phyloP scores from a whole-genome alignment of 139 green algal species.

The Ostreobium quekettii region DNA sequence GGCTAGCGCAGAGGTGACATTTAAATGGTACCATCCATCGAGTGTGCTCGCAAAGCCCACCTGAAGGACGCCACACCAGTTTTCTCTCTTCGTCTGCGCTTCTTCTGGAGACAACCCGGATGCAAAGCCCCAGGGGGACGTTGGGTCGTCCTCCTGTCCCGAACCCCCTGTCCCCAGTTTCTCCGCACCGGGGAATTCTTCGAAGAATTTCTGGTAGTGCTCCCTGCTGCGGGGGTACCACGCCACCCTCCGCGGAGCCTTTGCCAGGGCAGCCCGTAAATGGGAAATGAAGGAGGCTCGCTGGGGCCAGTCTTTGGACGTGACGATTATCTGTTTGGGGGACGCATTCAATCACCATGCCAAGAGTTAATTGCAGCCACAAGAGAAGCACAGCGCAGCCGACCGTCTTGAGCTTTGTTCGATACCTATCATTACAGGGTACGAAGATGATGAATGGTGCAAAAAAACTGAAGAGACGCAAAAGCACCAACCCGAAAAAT shows the following conservation, averaged over 20 bases:
- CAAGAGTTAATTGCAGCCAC: background rate
- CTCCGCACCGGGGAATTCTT: background rate
- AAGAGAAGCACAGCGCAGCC: too few relatives aligned
- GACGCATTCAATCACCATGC: background rate
- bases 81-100: constrained; percentile 47
- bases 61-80: constrained; percentile 72
- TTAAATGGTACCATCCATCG: background rate
- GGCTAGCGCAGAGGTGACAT: background rate
- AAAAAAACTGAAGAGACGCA: too few relatives aligned
- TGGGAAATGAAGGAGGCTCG: constrained; percentile 49
- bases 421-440: too few relatives aligned
- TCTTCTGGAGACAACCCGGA: constrained; percentile 35
- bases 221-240: constrained; percentile 51
- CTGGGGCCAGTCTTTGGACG: constrained; percentile 51
- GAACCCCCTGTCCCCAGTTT: background rate
- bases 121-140: constrained; percentile 16
- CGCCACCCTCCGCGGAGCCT: constrained; percentile 25
- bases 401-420: too few relatives aligned
- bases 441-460: too few relatives aligned
- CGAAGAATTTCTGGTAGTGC: constrained; percentile 4
- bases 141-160: too few relatives aligned
- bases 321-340: constrained; percentile 43
- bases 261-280: constrained; percentile 29
- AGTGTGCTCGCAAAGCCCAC: constrained; percentile 11
- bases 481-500: too few relatives aligned